Percentiles rank a stretch among this genome's conserved stretches.
These are phyloP conservation scores for Asterella californica DNA, from an alignment of 225 moss, liverwort and hornwort species.

Conservation along the genomic window DNA sequence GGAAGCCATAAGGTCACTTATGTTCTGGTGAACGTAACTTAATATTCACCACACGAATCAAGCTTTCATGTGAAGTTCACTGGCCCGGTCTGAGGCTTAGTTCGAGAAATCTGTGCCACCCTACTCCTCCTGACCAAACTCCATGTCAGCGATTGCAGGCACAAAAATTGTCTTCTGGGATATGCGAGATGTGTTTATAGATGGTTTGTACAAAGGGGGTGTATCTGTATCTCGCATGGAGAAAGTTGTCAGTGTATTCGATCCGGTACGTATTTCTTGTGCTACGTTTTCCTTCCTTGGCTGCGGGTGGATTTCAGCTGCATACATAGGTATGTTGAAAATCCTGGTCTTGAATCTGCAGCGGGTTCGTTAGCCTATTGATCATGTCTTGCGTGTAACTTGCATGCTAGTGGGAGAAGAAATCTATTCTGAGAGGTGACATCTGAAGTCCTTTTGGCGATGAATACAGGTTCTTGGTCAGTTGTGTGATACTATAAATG, in stretches of 20 bases:
- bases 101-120: background rate
- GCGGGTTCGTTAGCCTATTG: background rate
- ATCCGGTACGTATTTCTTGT: constrained; percentile 51
- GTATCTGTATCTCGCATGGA: constrained; percentile 88
- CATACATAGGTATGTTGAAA: background rate
- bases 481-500: constrained; percentile 85
- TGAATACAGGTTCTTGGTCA: constrained; percentile 69
- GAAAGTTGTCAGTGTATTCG: constrained; percentile 74
- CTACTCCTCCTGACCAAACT: background rate
- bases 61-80: background rate
- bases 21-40: background rate
- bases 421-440: background rate
- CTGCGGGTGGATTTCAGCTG: background rate
- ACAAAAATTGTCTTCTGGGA: constrained; percentile 95
- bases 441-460: background rate
- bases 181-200: constrained; percentile 71
- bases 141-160: constrained; percentile 32
- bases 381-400: background rate
- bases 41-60: background rate
- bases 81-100: background rate
- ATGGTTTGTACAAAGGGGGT: constrained; percentile 85
- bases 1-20: background rate
- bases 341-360: background rate
- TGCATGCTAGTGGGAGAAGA: background rate
- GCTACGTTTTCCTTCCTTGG: background rate